Evolutionary conservation across 106 monocot genomes (phyloP).

Genomic region (Dendrobium officinale): DNA sequence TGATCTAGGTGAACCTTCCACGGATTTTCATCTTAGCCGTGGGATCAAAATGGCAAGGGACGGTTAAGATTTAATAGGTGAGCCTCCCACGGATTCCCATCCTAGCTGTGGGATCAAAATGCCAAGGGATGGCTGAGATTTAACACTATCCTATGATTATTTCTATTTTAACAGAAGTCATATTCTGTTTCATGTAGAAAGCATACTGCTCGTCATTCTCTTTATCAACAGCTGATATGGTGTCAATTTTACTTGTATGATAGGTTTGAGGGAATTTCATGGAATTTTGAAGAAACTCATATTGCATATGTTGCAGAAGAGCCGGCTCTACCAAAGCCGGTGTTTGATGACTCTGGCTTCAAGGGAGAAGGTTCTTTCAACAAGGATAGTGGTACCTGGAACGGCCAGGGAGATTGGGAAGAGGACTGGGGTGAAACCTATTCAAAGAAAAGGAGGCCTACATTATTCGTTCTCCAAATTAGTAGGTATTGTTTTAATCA

Average conservation of each 20-base stretch:
- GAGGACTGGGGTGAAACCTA: constrained; percentile 98
- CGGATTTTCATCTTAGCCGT: too few species aligned
- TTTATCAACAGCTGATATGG: background rate
- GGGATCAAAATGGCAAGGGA: too few species aligned
- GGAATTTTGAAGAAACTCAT: constrained; percentile 68
- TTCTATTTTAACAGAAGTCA: background rate
- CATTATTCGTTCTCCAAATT: constrained; percentile 65
- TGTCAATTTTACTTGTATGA: background rate
- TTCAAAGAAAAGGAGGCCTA: constrained; percentile 67
- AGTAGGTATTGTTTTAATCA: constrained; percentile 35
- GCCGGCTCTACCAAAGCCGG: constrained; percentile 45
- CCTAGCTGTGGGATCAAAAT: too few species aligned
- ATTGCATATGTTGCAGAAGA: constrained; percentile 97
- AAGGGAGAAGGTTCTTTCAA: constrained; percentile 50
- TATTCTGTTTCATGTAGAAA: background rate
- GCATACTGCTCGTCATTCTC: background rate
- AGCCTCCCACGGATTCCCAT: too few species aligned
- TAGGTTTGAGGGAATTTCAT: constrained; percentile 99
- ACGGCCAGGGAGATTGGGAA: constrained; percentile 94
- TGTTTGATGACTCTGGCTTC: constrained; percentile 68
- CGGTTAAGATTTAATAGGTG: too few species aligned
- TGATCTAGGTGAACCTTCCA: too few species aligned
- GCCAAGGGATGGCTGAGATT: too few species aligned
- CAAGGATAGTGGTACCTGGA: constrained; percentile 75
- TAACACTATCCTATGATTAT: background rate